A percentile compares a stretch with the other conserved stretches of the same genome.
Conservation (phyloP, 257 asterid genomes). For the Ligustrum vulgare region DNA sequence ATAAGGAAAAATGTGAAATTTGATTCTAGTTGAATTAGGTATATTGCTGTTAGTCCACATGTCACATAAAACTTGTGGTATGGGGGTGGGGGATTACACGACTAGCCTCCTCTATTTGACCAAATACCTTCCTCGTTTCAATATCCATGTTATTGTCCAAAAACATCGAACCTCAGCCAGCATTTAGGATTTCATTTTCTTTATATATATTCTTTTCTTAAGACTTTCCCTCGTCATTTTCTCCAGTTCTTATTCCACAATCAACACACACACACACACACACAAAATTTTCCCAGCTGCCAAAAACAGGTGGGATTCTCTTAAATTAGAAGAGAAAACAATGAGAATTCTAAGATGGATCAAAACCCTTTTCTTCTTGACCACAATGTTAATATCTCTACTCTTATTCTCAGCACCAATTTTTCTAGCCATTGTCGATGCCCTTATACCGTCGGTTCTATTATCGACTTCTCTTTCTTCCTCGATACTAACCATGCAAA, state of each 20-base stretch:
- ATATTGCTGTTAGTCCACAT: constrained; percentile 30
- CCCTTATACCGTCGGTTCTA: constrained; percentile 82
- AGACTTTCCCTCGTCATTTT: neutral
- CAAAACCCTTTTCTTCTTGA: constrained; percentile 68
- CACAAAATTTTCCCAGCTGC: neutral
- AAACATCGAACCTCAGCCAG: constrained; percentile 21
- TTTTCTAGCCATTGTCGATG: constrained; percentile 69
- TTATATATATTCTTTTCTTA: too few relatives aligned
- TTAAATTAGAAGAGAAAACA: constrained; percentile 50
- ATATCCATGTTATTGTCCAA: constrained; percentile 33
- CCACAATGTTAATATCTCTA: constrained; percentile 66
- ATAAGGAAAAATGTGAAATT: neutral
- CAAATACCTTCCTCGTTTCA: constrained; percentile 34
- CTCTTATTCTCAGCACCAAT: constrained; percentile 81
- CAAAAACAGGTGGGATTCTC: constrained; percentile 46
- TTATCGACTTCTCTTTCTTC: constrained; percentile 62
- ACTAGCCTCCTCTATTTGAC: constrained; percentile 52
- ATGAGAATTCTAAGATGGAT: constrained; percentile 68
- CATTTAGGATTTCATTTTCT: neutral
- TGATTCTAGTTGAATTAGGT: constrained; percentile 22
- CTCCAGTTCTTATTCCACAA: neutral
- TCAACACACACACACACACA: neutral
- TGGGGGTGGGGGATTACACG: neutral
- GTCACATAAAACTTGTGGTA: neutral
- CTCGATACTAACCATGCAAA: constrained; percentile 32